phyloP scores from a whole-genome alignment of 495 filamentous ascomycete species.

The Podospora conica region DNA sequence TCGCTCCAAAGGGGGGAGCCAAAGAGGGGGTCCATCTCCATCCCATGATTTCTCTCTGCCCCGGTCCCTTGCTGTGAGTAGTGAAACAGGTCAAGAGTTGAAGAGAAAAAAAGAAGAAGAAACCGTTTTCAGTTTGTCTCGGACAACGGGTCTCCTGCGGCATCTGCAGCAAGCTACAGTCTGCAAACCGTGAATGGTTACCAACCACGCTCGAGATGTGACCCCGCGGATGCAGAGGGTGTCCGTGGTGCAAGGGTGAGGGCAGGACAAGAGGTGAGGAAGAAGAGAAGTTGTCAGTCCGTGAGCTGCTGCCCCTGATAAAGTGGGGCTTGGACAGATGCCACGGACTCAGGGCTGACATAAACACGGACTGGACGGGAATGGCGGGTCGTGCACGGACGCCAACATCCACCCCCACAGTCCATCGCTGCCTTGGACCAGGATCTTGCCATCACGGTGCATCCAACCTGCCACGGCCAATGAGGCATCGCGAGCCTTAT shows the following conservation, averaged over 20 bases:
- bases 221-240: not conserved
- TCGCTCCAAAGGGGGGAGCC: not conserved
- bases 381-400: conserved; percentile 1
- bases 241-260: not conserved
- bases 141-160: not conserved
- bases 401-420: not conserved
- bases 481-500: conserved; percentile 8
- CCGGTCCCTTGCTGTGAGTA: not conserved
- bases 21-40: too few species aligned
- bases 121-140: not conserved
- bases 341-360: not conserved
- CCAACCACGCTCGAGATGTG: not conserved
- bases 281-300: not conserved
- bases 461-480: conserved; percentile 3
- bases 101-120: not conserved
- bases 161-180: not conserved
- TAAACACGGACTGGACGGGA: not conserved
- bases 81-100: not conserved
- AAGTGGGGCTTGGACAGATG: conserved; percentile 3
- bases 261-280: not conserved
- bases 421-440: not conserved
- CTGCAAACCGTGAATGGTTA: not conserved
- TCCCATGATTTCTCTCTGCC: not conserved
- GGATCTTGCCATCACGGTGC: not conserved
- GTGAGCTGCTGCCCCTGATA: not conserved